Base-by-base conservation (phyloP, 257 asterid genomes). In the Nicotiana knightiana region DNA sequence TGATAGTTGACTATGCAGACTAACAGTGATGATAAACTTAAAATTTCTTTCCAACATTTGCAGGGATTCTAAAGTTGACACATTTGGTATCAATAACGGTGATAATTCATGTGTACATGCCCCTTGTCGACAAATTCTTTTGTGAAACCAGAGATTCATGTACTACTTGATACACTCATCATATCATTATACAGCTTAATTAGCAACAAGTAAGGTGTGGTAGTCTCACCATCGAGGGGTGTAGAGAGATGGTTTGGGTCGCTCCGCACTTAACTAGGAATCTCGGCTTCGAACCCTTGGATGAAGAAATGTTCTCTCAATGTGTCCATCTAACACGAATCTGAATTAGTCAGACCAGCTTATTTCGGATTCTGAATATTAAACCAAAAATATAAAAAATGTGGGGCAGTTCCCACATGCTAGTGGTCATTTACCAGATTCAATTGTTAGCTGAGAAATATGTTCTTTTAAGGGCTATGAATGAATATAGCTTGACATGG, bases 41-140 rank as follows among this genome's bases (percentile, higher is more conserved):
- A 35, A 35, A 35, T 35, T 35, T 35, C 39, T 35, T 35, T 35
- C 39, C 53, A 63, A 67, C 70, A 83, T 43, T 73, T 81, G 76
- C 82, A 84, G 68, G 21, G 37, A 37, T 79, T 83, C 39, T 35
- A 35, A 35, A 35, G 7, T 83, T 11, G 26, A 75, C 81, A 46
- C 61, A 73, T 80, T 28, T 11, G 79, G 57, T 21, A 21, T 51
- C 81, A 83, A 83, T 82, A 75, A 81, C 81, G 37, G 77, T 68
- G 86, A n/a, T 35, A 28, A 59, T 5, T 57, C 71, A n/a, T 37
- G 39, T 12, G 5, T n/a, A n/a, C 82, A 79, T 61, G 59, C 71
- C 12, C 59, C 82, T 58, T 59, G 59, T 79, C 73, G 73, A 71
- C 67, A 26, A 59, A 4, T 79, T 35, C 81, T 58, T 32, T 35